Percentiles rank a stretch among this genome's conserved stretches.
Evolutionary conservation across 805 yeast genomes (phyloP).

Genomic region (Clavispora asparagi): DNA sequence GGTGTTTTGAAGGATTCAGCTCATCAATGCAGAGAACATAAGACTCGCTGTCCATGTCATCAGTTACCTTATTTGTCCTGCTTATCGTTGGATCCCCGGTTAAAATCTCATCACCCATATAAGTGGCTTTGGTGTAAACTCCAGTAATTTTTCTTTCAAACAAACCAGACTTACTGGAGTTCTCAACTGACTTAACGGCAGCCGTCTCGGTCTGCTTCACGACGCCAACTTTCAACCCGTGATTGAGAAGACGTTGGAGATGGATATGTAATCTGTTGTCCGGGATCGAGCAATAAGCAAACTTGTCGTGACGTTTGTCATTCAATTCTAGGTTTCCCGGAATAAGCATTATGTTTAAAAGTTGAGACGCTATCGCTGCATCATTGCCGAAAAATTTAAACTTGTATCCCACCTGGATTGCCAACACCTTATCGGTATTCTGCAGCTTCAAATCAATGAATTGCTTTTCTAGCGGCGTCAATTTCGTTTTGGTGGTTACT

Average conservation of each 20-base stretch:
- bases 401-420: conserved; percentile 89
- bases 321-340: conserved; percentile 62
- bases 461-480: conserved; percentile 78
- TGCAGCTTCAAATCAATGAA: conserved; percentile 56
- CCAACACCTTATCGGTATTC: conserved; percentile 64
- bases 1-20: conserved; percentile 5
- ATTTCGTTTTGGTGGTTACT: not conserved
- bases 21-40: conserved; percentile 44
- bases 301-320: conserved; percentile 45
- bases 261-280: conserved; percentile 70
- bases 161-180: conserved; percentile 41
- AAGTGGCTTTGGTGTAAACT: conserved; percentile 80
- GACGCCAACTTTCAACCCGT: conserved; percentile 79
- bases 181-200: conserved; percentile 58
- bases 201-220: conserved; percentile 83
- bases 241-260: conserved; percentile 62
- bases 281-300: conserved; percentile 86
- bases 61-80: conserved; percentile 5
- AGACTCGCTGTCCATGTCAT: conserved; percentile 21
- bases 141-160: conserved; percentile 66
- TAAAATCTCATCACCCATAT: conserved; percentile 51
- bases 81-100: conserved; percentile 14
- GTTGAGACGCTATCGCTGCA: conserved; percentile 63
- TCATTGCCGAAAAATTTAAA: conserved; percentile 84
- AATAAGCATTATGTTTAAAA: conserved; percentile 64